phyloP scores from a whole-genome alignment of 345 rosid genomes.

The Crucihimalaya himalaica region DNA sequence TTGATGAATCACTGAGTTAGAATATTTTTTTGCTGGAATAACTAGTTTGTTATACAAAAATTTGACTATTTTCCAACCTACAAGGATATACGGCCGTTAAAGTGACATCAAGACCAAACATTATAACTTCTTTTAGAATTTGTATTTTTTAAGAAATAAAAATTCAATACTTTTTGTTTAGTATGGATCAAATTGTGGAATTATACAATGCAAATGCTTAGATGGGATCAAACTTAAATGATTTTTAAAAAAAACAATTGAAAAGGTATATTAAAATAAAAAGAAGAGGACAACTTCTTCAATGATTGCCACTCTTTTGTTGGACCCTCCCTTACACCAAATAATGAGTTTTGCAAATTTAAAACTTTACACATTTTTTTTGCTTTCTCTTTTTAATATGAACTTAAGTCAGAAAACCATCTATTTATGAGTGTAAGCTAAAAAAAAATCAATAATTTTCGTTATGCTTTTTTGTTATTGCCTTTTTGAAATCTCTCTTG shows the following conservation, averaged over 20 bases:
- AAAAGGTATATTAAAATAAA: slow-evolving; percentile 4
- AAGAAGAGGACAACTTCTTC: slow-evolving; percentile 41
- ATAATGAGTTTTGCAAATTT: slow-evolving; percentile 4
- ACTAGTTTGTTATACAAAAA: background rate
- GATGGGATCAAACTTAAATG: slow-evolving; percentile 1
- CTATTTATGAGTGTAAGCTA: background rate
- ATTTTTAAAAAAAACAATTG: background rate
- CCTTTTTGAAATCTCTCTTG: background rate
- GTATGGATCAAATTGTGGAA: background rate
- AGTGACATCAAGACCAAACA: background rate
- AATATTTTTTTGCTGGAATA: background rate
- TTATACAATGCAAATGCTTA: slow-evolving; percentile 5
- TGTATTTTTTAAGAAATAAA: too few species aligned
- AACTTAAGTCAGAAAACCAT: background rate
- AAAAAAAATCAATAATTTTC: background rate
- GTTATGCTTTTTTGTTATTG: background rate
- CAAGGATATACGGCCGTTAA: background rate
- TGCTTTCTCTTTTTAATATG: background rate
- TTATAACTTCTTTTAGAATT: too few species aligned
- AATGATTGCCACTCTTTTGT: slow-evolving; percentile 60
- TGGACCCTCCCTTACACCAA: slow-evolving; percentile 35
- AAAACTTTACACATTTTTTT: background rate
- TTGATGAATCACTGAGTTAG: background rate
- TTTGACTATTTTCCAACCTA: background rate
- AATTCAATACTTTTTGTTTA: background rate